Conservation (phyloP, 495 filamentous ascomycete species). For the Talaromyces liani region DNA sequence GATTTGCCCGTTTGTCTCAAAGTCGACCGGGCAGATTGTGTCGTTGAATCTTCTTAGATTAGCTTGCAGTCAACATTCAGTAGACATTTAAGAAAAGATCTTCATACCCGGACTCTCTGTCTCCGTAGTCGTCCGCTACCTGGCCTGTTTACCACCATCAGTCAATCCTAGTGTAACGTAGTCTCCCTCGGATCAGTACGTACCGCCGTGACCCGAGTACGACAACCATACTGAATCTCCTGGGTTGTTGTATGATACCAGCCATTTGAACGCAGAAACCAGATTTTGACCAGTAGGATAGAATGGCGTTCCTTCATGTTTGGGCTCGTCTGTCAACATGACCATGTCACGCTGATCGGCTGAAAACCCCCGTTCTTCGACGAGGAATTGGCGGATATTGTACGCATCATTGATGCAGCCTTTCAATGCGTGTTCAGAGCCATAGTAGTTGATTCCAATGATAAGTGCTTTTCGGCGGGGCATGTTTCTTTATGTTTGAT, state of each 20-base stretch:
- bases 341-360: conserved; percentile 42
- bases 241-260: conserved; percentile 41
- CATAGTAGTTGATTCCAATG: conserved; percentile 58
- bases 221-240: conserved; percentile 45
- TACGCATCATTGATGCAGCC: conserved; percentile 52
- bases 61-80: not conserved
- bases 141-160: conserved; percentile 22
- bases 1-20: conserved; percentile 41
- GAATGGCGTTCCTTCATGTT: conserved; percentile 40
- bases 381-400: conserved; percentile 40
- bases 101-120: conserved; percentile 35
- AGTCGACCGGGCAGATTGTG: conserved; percentile 52
- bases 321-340: conserved; percentile 42
- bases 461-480: conserved; percentile 48
- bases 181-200: not conserved
- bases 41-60: conserved; percentile 40
- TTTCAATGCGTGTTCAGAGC: conserved; percentile 38
- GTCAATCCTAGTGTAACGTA: not conserved
- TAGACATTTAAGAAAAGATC: not conserved
- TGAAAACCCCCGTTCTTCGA: conserved; percentile 41
- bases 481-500: conserved; percentile 9
- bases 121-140: conserved; percentile 35
- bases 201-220: conserved; percentile 53
- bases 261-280: conserved; percentile 49
- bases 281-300: conserved; percentile 50